These are phyloP conservation scores for Mycena maculata DNA, from an alignment of 768 basidiomycete genomes.

Conservation along the genomic window DNA sequence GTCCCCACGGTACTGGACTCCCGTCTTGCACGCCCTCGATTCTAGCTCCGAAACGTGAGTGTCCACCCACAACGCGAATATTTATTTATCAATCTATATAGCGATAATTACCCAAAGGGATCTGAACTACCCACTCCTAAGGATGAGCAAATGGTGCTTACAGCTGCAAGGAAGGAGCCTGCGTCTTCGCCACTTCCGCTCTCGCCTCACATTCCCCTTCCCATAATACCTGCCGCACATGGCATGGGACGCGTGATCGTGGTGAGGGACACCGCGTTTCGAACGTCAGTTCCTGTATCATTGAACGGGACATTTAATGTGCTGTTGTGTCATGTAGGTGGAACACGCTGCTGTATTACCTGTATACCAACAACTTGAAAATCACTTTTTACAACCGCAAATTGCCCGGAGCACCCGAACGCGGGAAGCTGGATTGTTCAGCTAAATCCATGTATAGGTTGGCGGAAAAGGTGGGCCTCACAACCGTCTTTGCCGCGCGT, in stretches of 20 bases:
- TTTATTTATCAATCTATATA: too few species aligned
- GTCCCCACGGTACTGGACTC: too few species aligned
- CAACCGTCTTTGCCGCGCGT: too few species aligned
- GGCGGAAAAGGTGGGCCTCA: not conserved
- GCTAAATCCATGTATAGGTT: not conserved
- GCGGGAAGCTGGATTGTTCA: not conserved
- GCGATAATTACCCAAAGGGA: too few species aligned
- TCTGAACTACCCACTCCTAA: too few species aligned
- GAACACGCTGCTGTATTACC: not conserved
- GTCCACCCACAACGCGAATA: too few species aligned
- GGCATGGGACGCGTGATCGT: not conserved
- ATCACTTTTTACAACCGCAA: not conserved
- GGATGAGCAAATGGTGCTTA: too few species aligned
- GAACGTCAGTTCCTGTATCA: not conserved
- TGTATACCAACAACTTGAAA: slow-evolving; percentile 3
- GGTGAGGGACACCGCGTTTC: not conserved
- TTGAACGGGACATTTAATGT: not conserved
- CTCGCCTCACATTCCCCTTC: too few species aligned
- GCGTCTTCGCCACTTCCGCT: too few species aligned
- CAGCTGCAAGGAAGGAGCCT: too few species aligned
- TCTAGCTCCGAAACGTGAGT: too few species aligned
- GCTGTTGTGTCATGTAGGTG: not conserved
- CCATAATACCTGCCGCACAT: not conserved
- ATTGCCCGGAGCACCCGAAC: not conserved
- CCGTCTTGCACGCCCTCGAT: too few species aligned